These are phyloP conservation scores for Debaryomyces prosopidis DNA, from an alignment of 805 yeast genomes.

Conservation along the genomic window DNA sequence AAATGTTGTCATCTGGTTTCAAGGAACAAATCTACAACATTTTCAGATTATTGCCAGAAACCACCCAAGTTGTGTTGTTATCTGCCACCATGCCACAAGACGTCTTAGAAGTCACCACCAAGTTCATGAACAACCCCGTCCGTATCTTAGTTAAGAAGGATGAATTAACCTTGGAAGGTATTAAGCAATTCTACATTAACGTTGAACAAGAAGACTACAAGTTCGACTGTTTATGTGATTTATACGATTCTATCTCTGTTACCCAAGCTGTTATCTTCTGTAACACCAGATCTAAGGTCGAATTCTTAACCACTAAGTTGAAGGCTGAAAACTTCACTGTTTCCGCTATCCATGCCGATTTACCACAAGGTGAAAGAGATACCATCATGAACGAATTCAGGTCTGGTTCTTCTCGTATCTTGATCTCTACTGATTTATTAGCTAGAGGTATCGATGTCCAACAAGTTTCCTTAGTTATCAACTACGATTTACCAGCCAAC, in stretches of 20 bases:
- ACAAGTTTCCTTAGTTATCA: slow-evolving; percentile 92
- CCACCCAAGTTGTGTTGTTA: slow-evolving; percentile 91
- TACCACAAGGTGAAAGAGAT: slow-evolving; percentile 92
- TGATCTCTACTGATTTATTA: slow-evolving; percentile 92
- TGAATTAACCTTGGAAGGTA: slow-evolving; percentile 93
- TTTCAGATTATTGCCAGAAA: slow-evolving; percentile 81
- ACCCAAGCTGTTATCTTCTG: slow-evolving; percentile 98
- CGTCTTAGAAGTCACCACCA: slow-evolving; percentile 85
- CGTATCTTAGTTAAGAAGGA: slow-evolving; percentile 93
- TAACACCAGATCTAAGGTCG: slow-evolving; percentile 93
- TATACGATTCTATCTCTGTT: slow-evolving; percentile 92
- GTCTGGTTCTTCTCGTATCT: slow-evolving; percentile 88
- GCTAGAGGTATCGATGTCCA: slow-evolving; percentile 98
- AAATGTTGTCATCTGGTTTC: slow-evolving; percentile 90
- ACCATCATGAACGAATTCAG: slow-evolving; percentile 94
- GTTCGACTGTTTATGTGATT: slow-evolving; percentile 90
- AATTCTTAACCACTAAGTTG: slow-evolving; percentile 77
- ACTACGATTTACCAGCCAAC: slow-evolving; percentile 88
- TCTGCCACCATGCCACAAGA: slow-evolving; percentile 94
- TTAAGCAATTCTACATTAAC: slow-evolving; percentile 87
- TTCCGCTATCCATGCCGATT: slow-evolving; percentile 93
- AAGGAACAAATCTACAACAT: slow-evolving; percentile 95
- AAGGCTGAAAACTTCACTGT: slow-evolving; percentile 84
- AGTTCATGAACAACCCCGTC: slow-evolving; percentile 94
- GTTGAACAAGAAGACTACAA: slow-evolving; percentile 94